Base-by-base conservation (phyloP, 768 basidiomycete species). In the Mycena polygramma region DNA sequence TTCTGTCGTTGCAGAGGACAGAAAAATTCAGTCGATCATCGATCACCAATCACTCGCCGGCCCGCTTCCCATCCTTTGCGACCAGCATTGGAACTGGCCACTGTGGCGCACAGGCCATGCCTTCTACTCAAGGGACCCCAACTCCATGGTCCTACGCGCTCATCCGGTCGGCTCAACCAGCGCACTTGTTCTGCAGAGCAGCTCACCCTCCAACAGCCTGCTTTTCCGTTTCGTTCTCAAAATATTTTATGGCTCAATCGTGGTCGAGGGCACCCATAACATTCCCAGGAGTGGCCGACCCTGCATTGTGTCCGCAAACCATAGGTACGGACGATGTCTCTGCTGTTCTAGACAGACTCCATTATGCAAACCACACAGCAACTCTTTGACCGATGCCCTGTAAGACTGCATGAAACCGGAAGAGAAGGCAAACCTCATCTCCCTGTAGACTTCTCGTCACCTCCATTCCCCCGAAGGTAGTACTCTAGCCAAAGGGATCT, bases 181-280 rank as follows among this genome's bases (percentile, higher is more conserved):
- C 14, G 17, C 9, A n/a, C 41, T 7, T 57, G 9, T 39, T 7
- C 14, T 26, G 5, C 24, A 20, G 22, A 54, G 4, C 45, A 45
- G 53, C 63, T 65, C 45, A 57, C 36, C 54, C 36, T 30, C n/a
- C 24, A 10, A 49, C 10, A 65, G 63, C 41, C 51, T 90, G 20
- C 83, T 94, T 36, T 95, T 94, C 78, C 88, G 88, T 73, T 91
- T 96, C 73, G 94, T 95, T 3, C 89, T 97, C 75, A 94, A 94
- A 78, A 93, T 96, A 71, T 97, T 97, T 81, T 97, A 97, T 79
- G 94, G 94, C 2, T 89, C 91, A 13, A 95, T 97, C 65, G 93
- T 96, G 30, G 87, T 97, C 19, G 94, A 97, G 79, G 93, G 93
- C 76, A 83, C 84, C 5, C 82, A 94, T 54, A 80, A 89, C 59